Conservation (phyloP, 108 stramenopile species). For the Mayamaea pseudoterrestris region DNA sequence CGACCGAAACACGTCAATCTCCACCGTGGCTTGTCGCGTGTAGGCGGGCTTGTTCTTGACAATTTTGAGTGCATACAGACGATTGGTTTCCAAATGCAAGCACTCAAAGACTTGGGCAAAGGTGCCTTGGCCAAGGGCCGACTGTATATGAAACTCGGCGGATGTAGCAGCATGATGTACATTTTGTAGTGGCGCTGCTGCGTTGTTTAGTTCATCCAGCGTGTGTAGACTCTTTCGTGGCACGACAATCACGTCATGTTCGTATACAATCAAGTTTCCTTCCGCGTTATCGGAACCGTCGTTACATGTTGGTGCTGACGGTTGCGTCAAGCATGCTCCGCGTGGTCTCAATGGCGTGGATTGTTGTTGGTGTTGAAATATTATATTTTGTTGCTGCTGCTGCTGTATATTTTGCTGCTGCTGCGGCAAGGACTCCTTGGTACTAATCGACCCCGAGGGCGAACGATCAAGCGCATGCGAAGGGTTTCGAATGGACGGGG, state of each 20-base stretch:
- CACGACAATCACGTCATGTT: slow-evolving; percentile 47
- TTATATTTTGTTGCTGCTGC: slow-evolving; percentile 8
- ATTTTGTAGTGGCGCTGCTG: neutral
- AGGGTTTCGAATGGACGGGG: too few species aligned
- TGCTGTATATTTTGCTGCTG: slow-evolving; percentile 6
- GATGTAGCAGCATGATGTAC: slow-evolving; percentile 4
- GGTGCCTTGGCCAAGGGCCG: slow-evolving; percentile 84
- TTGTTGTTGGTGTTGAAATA: neutral
- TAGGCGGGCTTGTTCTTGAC: slow-evolving; percentile 95
- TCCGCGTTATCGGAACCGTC: slow-evolving; percentile 60
- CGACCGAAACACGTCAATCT: slow-evolving; percentile 82
- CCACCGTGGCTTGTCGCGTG: slow-evolving; percentile 84
- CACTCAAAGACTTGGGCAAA: slow-evolving; percentile 97
- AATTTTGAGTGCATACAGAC: slow-evolving; percentile 88
- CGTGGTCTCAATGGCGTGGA: slow-evolving; percentile 6
- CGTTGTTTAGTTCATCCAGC: slow-evolving; percentile 4
- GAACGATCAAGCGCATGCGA: neutral
- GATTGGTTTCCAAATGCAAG: slow-evolving; percentile 37
- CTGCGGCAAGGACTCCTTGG: neutral
- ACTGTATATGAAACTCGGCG: slow-evolving; percentile 44
- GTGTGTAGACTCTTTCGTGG: slow-evolving; percentile 26
- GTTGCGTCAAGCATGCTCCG: slow-evolving; percentile 66
- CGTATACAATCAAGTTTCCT: slow-evolving; percentile 61
- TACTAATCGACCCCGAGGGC: neutral
- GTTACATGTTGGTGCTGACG: slow-evolving; percentile 42